phyloP scores from a whole-genome alignment of 768 basidiomycete species.

The Agaricus blazei region DNA sequence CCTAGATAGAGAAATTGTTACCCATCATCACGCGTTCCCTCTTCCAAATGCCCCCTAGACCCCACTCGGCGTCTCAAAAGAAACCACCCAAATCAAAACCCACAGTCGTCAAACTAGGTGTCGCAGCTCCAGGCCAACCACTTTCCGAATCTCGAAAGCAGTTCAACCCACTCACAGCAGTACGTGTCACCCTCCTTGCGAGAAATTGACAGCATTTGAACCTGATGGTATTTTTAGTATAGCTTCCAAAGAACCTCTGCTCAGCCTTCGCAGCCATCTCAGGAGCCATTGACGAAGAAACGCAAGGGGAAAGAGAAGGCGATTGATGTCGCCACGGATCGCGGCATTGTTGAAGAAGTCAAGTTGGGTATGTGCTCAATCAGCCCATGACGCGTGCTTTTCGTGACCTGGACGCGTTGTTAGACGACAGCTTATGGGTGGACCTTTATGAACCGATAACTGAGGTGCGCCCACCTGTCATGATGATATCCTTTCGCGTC shows the following conservation, averaged over 20 bases:
- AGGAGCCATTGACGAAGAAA: constrained; percentile 15
- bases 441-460: constrained; percentile 59
- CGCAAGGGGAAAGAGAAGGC: constrained; percentile 19
- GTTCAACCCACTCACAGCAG: constrained; percentile 30
- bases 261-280: constrained; percentile 14
- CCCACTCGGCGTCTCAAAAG: constrained; percentile 6
- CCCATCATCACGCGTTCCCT: background rate
- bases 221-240: background rate
- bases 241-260: constrained; percentile 6
- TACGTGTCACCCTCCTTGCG: constrained; percentile 12
- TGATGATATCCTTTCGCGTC: background rate
- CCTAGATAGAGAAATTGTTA: no score
- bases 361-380: background rate
- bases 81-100: constrained; percentile 8
- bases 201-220: background rate
- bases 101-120: constrained; percentile 11
- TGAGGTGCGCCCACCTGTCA: constrained; percentile 35
- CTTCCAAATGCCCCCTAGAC: constrained; percentile 10
- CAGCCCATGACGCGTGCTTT: background rate
- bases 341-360: background rate
- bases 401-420: constrained; percentile 2
- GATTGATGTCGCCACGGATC: background rate
- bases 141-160: constrained; percentile 13
- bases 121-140: constrained; percentile 1
- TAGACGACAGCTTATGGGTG: constrained; percentile 50